Evolutionary conservation across 2,329 filamentous ascomycete genomes (phyloP).

Genomic region (Raffaelea ambrosiae): DNA sequence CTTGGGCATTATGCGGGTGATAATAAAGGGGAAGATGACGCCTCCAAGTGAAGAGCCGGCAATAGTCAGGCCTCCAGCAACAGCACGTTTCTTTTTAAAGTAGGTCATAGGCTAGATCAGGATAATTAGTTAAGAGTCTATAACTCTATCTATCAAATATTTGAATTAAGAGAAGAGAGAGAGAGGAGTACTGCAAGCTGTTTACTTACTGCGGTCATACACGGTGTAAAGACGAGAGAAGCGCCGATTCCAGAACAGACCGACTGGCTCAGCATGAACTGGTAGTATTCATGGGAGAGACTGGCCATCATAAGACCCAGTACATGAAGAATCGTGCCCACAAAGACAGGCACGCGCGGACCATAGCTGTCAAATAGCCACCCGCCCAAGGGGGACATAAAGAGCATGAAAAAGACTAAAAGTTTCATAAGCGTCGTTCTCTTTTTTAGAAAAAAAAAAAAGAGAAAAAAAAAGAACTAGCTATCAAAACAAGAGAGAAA

Average conservation of each 20-base stretch:
- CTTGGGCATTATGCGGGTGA: slow-evolving; percentile 22
- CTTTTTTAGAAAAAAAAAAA: too few species aligned
- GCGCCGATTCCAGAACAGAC: neutral
- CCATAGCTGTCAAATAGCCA: neutral
- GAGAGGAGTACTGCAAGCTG: too few species aligned
- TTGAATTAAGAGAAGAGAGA: too few species aligned
- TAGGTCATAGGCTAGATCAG: neutral
- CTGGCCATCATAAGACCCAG: neutral
- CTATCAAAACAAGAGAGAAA: too few species aligned
- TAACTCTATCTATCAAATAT: neutral
- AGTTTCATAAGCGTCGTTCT: too few species aligned
- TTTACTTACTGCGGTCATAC: neutral
- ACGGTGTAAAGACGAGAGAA: neutral
- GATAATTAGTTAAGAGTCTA: neutral
- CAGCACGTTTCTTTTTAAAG: neutral
- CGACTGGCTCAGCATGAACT: neutral
- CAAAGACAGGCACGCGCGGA: neutral
- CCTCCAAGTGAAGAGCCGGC: slow-evolving; percentile 16
- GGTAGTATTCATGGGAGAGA: neutral
- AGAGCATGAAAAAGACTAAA: neutral
- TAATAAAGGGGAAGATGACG: slow-evolving; percentile 32
- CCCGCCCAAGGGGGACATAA: neutral
- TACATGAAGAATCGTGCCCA: neutral
- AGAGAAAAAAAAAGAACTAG: too few species aligned
- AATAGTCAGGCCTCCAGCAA: slow-evolving; percentile 1